Conservation (phyloP, 176 grass and related monocot genomes). For the Oryza coarctata region DNA sequence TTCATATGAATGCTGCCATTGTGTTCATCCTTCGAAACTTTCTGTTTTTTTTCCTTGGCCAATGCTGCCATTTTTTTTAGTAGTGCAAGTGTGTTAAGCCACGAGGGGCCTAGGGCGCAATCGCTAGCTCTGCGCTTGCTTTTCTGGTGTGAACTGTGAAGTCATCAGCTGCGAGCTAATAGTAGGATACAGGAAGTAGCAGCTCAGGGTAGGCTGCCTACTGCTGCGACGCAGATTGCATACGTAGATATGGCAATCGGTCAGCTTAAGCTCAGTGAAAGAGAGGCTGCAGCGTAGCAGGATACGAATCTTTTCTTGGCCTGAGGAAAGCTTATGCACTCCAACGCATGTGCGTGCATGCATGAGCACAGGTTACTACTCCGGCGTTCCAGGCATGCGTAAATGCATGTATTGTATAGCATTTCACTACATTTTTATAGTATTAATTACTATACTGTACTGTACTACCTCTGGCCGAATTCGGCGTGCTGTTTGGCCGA, state of each 20-base stretch:
- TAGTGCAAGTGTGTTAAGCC: background rate
- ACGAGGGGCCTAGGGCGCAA: background rate
- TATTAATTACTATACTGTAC: too few species aligned
- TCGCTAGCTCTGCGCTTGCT: background rate
- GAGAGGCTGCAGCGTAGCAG: background rate
- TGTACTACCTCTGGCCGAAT: too few species aligned
- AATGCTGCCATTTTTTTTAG: background rate
- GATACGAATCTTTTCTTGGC: conserved; percentile 46
- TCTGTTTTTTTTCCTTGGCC: background rate
- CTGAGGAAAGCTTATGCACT: background rate
- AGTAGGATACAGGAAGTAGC: background rate
- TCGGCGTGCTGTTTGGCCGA: too few species aligned
- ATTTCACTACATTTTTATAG: background rate
- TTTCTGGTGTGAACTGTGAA: conserved; percentile 5
- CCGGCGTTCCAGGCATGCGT: background rate
- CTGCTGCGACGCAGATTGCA: background rate
- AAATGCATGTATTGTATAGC: conserved; percentile 7
- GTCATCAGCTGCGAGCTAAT: background rate
- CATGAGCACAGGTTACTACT: background rate
- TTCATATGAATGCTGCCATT: too few species aligned
- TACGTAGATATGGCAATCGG: conserved; percentile 34
- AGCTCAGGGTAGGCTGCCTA: background rate
- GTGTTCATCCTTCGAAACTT: background rate
- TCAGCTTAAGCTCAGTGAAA: conserved; percentile 3
- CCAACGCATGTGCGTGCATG: background rate